Evolutionary conservation across 2,329 filamentous ascomycete species (phyloP), one percentile per base, ranked within the genome.

Genomic region (Neofusicoccum cordaticola): DNA sequence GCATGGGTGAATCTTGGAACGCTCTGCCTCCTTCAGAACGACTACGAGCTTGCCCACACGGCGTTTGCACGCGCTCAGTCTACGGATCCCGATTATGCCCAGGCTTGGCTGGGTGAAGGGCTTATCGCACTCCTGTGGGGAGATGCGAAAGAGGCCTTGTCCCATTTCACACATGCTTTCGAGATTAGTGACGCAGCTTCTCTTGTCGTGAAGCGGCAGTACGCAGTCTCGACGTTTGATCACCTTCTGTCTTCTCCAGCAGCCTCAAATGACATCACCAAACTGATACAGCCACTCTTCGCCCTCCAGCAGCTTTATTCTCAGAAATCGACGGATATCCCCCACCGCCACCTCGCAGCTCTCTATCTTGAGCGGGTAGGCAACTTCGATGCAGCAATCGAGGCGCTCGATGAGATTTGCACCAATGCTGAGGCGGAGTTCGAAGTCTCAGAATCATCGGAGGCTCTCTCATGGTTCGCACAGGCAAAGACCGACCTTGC

Each of bases 91-190:
- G 94, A 97, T 68, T 97, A 94, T 73, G 88, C 93, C 0, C 88
- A 94, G 72, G 94, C 93, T 15, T 99, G 95, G 96, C 81, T 98
- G 7, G 95, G 95, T 0, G 94, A 98, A 77, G 94, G 92, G 0
- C 84, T 97, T 31, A 84, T 98, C 61, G 93, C 95, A 3, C 82
- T 93, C 15, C 80, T 94, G 34, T 85, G 86, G 57, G 93, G 91
- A 1, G 89, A 96, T 67, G 70, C 80, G 0, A 87, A 86, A 66
- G 93, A 97, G 77, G 93, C 94, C 1, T 85, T 92, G 22, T 88
- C 88, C 11, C 85, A 98, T 9, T 97, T 97, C 73, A 93, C 91
- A 1, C 95, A 99, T 74, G 94, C 95, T 0, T 95, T 97, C 80
- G 93, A 96, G 68, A 94, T 99, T 56, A 88, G 92, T 0, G 91